These are phyloP conservation scores for Baudoinia panamericana DNA, from an alignment of 495 filamentous ascomycete genomes.

Conservation along the genomic window DNA sequence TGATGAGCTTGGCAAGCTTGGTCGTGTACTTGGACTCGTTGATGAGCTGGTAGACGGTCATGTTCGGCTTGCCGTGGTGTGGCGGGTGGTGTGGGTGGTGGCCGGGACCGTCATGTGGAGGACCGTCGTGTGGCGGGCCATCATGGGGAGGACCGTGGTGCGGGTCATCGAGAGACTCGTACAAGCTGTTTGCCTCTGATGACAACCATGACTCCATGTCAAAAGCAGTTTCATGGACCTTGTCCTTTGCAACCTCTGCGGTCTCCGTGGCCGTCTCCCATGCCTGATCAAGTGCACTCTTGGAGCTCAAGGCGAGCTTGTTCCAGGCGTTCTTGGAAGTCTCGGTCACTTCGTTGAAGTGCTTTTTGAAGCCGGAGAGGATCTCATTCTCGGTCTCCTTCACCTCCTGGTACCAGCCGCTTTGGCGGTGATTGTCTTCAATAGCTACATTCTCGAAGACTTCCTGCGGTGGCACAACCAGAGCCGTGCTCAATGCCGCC, in stretches of 20 bases:
- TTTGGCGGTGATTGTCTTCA: conserved; percentile 25
- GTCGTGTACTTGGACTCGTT: conserved; percentile 57
- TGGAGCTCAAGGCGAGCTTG: conserved; percentile 26
- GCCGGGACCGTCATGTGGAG: conserved; percentile 15
- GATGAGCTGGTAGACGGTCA: conserved; percentile 69
- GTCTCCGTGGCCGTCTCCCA: conserved; percentile 29
- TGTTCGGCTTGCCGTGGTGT: conserved; percentile 36
- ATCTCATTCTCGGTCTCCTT: conserved; percentile 28
- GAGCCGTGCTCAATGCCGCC: conserved; percentile 39
- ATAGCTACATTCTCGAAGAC: conserved; percentile 34
- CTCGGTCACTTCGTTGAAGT: conserved; percentile 5
- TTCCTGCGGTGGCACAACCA: conserved; percentile 47
- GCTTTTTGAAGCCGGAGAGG: conserved; percentile 19
- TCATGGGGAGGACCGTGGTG: conserved; percentile 21
- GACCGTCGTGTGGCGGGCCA: conserved; percentile 14
- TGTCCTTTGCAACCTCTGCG: conserved; percentile 27
- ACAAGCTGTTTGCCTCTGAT: conserved; percentile 15
- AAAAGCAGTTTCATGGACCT: conserved; percentile 30
- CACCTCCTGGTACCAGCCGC: conserved; percentile 27
- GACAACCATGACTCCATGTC: conserved; percentile 35
- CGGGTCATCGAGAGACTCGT: conserved; percentile 24
- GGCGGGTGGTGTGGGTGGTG: conserved; percentile 23
- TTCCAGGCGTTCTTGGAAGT: conserved; percentile 22
- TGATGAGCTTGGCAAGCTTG: conserved; percentile 59
- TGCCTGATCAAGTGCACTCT: conserved; percentile 38